A percentile compares a stretch with the other conserved stretches of the same genome.
phyloP scores from a whole-genome alignment of 2,329 filamentous ascomycete genomes.

The Colletotrichum eremochloae region DNA sequence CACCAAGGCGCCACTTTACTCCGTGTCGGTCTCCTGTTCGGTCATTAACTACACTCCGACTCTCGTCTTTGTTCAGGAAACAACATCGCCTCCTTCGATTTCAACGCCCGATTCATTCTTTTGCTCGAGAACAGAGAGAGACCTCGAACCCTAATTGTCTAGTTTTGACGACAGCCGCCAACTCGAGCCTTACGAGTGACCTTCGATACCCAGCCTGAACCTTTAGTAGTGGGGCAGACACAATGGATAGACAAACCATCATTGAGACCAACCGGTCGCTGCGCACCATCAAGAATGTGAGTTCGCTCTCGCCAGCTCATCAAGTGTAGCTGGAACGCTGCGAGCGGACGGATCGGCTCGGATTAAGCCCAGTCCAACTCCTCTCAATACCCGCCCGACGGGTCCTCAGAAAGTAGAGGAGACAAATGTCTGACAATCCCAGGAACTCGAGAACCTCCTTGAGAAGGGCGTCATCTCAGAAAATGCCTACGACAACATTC shows the following conservation, averaged over 20 bases:
- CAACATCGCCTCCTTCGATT: constrained; percentile 30
- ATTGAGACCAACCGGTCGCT: constrained; percentile 86
- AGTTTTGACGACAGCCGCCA: not conserved
- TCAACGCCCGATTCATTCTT: not conserved
- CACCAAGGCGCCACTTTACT: constrained; percentile 36
- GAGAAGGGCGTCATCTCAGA: constrained; percentile 85
- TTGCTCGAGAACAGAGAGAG: constrained; percentile 8
- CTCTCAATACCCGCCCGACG: constrained; percentile 26
- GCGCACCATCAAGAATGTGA: constrained; percentile 86
- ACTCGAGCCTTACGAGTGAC: not conserved
- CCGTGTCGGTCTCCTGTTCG: constrained; percentile 35
- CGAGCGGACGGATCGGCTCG: not conserved
- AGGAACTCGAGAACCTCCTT: constrained; percentile 93
- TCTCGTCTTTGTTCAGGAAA: constrained; percentile 38
- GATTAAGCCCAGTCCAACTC: constrained; percentile 4
- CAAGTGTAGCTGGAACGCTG: not conserved
- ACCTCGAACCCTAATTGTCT: not conserved
- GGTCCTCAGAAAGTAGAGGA: constrained; percentile 9
- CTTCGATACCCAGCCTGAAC: constrained; percentile 4
- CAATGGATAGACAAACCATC: constrained; percentile 67
- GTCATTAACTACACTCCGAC: constrained; percentile 18
- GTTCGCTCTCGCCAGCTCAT: constrained; percentile 46
- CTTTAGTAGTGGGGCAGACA: constrained; percentile 23
- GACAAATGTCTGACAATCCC: constrained; percentile 27
- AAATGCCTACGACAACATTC: constrained; percentile 80